These are phyloP conservation scores for Emmonsiellopsis sp. DNA, from an alignment of 2,329 filamentous ascomycete species.

Conservation along the genomic window DNA sequence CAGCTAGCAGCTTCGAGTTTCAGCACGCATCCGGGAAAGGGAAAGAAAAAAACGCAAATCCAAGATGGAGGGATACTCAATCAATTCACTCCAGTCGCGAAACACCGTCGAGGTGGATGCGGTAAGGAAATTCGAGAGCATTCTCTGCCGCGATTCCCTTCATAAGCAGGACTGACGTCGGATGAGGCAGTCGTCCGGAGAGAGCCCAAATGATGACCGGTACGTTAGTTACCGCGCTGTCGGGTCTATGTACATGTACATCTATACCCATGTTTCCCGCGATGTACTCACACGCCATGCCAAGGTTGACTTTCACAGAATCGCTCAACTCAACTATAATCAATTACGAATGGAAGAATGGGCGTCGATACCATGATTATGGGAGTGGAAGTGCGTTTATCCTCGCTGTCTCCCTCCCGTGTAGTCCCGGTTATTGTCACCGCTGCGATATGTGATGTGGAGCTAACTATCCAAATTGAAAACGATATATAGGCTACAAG, in stretches of 20 bases:
- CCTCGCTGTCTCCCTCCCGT: neutral
- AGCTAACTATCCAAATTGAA: neutral
- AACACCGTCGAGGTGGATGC: too few species aligned
- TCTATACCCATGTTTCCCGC: neutral
- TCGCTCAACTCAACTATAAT: constrained; percentile 1
- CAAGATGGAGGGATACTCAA: too few species aligned
- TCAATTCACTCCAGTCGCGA: too few species aligned
- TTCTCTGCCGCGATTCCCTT: neutral
- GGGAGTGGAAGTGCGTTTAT: constrained; percentile 2
- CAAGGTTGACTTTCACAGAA: constrained; percentile 1
- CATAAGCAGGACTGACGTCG: neutral
- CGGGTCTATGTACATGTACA: neutral
- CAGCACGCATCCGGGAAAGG: too few species aligned
- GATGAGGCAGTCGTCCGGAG: constrained; percentile 1
- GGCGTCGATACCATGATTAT: constrained; percentile 11
- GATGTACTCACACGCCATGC: neutral
- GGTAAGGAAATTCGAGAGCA: too few species aligned
- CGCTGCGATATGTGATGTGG: neutral
- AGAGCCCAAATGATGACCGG: neutral
- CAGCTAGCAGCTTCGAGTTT: too few species aligned
- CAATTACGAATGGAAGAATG: constrained; percentile 7
- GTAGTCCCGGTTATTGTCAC: neutral
- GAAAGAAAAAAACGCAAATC: too few species aligned
- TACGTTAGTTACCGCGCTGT: neutral
- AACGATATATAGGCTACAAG: constrained; percentile 5